Evolutionary conservation across 768 basidiomycete species (phyloP).

Genomic region (Mycena polygramma): DNA sequence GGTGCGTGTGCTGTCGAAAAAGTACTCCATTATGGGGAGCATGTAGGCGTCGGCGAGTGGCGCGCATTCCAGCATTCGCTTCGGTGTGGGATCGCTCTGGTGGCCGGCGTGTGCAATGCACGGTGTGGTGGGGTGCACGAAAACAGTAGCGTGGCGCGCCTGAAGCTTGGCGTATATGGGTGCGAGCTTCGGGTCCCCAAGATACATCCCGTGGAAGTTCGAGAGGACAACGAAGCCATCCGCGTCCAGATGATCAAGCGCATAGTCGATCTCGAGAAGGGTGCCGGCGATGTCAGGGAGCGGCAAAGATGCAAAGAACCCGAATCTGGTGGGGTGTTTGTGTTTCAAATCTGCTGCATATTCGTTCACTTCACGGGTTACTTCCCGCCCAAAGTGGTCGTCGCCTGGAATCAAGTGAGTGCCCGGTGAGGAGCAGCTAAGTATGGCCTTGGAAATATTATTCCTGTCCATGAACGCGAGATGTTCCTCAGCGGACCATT

Average conservation of each 20-base stretch:
- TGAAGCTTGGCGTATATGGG: conserved; percentile 26
- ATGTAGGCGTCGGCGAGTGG: conserved; percentile 23
- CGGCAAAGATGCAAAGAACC: no score
- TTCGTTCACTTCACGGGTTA: no score
- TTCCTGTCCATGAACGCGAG: no score
- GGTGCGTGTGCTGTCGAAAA: conserved; percentile 30
- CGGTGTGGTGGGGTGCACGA: conserved; percentile 27
- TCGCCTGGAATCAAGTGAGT: no score
- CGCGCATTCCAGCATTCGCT: conserved; percentile 9
- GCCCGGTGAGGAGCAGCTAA: no score
- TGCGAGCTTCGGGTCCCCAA: conserved; percentile 20
- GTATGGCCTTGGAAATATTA: no score
- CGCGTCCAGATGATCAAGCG: conserved; percentile 19
- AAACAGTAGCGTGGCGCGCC: conserved; percentile 11
- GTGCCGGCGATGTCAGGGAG: not conserved
- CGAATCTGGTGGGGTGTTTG: no score
- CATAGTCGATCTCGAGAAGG: conserved; percentile 29
- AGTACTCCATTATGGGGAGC: conserved; percentile 25
- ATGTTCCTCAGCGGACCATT: no score
- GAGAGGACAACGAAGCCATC: conserved; percentile 23
- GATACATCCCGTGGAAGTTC: conserved; percentile 25
- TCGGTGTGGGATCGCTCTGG: conserved; percentile 11
- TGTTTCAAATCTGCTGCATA: no score
- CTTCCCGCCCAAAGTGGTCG: no score
- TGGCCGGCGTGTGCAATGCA: conserved; percentile 12